Evolutionary conservation across 1,284 basidiomycete genomes (phyloP).

Genomic region (Sphagnurus paluster): DNA sequence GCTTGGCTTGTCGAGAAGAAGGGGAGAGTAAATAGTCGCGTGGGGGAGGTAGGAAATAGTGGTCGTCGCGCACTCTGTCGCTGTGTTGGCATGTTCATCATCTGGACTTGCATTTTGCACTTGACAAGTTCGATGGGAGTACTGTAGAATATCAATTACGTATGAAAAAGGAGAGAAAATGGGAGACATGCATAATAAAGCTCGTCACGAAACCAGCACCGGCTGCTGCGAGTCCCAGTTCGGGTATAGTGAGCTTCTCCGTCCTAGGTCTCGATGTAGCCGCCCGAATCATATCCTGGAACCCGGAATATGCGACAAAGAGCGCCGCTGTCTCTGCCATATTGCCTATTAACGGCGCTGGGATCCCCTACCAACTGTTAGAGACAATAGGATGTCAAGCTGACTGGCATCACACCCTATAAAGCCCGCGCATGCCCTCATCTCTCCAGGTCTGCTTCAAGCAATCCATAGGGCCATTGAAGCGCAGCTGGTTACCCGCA

Average conservation of each 20-base stretch:
- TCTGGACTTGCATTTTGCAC: slow-evolving; percentile 98
- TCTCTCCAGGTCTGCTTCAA: slow-evolving; percentile 76
- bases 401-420: slow-evolving; percentile 70
- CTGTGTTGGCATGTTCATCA: slow-evolving; percentile 40
- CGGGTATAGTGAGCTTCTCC: slow-evolving; percentile 44
- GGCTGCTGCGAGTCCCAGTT: slow-evolving; percentile 80
- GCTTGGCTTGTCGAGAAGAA: slow-evolving; percentile 1
- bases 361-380: slow-evolving; percentile 69
- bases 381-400: background rate
- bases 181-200: slow-evolving; percentile 74
- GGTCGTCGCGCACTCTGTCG: slow-evolving; percentile 55
- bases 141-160: slow-evolving; percentile 43
- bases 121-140: slow-evolving; percentile 97
- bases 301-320: slow-evolving; percentile 86
- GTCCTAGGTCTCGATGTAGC: slow-evolving; percentile 17
- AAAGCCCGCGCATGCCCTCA: slow-evolving; percentile 84
- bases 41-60: slow-evolving; percentile 58
- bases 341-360: slow-evolving; percentile 90
- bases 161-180: no score
- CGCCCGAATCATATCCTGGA: slow-evolving; percentile 67
- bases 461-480: slow-evolving; percentile 86
- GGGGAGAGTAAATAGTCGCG: slow-evolving; percentile 37
- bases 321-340: slow-evolving; percentile 91
- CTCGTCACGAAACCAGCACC: slow-evolving; percentile 87
- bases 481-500: slow-evolving; percentile 48